Percentiles rank a stretch among this genome's conserved stretches.
Evolutionary conservation across 352 stramenopile species (phyloP).

Genomic region (Globisporangium abappressorium): DNA sequence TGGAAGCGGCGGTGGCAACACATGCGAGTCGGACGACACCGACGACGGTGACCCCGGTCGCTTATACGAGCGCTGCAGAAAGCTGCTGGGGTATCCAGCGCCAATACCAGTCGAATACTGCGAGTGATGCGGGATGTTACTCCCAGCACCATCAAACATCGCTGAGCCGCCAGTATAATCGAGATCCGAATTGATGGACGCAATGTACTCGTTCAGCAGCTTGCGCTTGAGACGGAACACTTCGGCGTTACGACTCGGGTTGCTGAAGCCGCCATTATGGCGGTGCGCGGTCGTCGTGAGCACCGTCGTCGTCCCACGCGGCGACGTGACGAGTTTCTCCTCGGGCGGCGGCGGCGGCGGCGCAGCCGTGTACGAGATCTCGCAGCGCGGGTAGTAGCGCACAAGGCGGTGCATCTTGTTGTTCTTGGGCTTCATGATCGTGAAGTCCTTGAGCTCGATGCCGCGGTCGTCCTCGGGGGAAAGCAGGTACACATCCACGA

Average conservation of each 20-base stretch:
- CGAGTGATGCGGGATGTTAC: not conserved
- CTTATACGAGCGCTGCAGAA: conserved; percentile 16
- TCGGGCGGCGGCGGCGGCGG: conserved; percentile 41
- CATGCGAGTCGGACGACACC: conserved; percentile 10
- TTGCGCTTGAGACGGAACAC: conserved; percentile 67
- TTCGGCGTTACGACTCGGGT: conserved; percentile 64
- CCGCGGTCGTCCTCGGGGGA: conserved; percentile 56
- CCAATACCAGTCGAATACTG: not conserved
- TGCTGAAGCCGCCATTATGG: conserved; percentile 73
- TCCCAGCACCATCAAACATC: not conserved
- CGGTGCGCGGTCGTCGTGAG: conserved; percentile 38
- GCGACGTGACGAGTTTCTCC: conserved; percentile 54
- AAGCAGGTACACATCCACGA: conserved; percentile 73
- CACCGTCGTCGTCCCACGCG: conserved; percentile 47
- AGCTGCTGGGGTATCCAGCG: conserved; percentile 2
- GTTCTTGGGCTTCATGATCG: conserved; percentile 81
- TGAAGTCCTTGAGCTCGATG: conserved; percentile 76
- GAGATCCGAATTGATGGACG: conserved; percentile 16
- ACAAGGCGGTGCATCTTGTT: conserved; percentile 74
- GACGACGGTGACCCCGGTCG: conserved; percentile 15
- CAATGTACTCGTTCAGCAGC: conserved; percentile 59
- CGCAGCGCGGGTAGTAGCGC: conserved; percentile 57
- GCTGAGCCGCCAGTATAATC: not conserved
- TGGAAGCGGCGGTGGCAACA: conserved; percentile 23
- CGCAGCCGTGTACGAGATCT: conserved; percentile 72